These are phyloP conservation scores for Didymella segeticola DNA, from an alignment of 2,329 filamentous ascomycete genomes.

Conservation along the genomic window DNA sequence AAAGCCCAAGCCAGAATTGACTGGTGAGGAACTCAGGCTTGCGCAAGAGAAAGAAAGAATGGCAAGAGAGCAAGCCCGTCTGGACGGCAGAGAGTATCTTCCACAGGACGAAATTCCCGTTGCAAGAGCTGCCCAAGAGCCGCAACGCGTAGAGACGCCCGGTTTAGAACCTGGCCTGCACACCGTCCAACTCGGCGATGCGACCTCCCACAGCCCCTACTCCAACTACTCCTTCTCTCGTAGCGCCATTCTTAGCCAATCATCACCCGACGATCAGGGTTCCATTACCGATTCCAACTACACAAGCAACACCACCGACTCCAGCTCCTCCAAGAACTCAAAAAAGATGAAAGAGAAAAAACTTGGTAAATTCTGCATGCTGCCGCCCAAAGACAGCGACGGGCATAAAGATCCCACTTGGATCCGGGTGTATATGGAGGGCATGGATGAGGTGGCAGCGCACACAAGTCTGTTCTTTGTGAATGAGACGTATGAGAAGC, in stretches of 20 bases:
- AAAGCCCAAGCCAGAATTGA: conserved; percentile 29
- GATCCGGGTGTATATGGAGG: conserved; percentile 80
- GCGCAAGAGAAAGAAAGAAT: conserved; percentile 27
- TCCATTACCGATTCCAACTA: conserved; percentile 30
- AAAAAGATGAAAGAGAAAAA: conserved; percentile 50
- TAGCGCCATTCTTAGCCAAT: conserved; percentile 38
- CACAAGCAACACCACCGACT: conserved; percentile 28
- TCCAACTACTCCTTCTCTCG: conserved; percentile 40
- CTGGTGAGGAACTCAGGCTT: conserved; percentile 31
- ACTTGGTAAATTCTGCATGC: conserved; percentile 78
- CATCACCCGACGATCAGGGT: conserved; percentile 31
- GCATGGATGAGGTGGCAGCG: conserved; percentile 83
- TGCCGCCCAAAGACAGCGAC: conserved; percentile 65
- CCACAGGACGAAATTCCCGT: conserved; percentile 20
- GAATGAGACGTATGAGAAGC: conserved; percentile 73
- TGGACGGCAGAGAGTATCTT: conserved; percentile 32
- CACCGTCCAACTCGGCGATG: conserved; percentile 27
- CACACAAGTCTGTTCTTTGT: conserved; percentile 83
- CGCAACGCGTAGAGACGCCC: conserved; percentile 18
- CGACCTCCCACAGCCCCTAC: conserved; percentile 27
- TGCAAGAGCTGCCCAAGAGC: neutral
- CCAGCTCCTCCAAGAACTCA: conserved; percentile 3
- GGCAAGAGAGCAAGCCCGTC: conserved; percentile 11
- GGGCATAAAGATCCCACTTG: conserved; percentile 73
- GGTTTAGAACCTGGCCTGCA: conserved; percentile 32